Evolutionary conservation across 129 eudicot species (phyloP).

Genomic region (Solidago caesia): DNA sequence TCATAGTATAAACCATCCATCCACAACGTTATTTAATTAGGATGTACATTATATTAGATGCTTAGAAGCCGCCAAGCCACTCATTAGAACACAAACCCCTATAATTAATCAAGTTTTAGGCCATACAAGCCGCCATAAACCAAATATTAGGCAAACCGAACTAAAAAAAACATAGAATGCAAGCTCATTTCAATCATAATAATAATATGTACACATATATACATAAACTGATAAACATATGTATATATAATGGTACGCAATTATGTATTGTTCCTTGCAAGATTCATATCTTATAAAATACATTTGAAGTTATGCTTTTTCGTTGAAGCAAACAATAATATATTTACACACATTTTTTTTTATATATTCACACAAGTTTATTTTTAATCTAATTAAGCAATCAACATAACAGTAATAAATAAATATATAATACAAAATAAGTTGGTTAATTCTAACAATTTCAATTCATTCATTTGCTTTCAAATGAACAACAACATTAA

Average conservation of each 20-base stretch:
- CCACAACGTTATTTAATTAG: no score
- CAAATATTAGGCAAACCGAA: conserved; percentile 27
- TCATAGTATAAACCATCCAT: no score
- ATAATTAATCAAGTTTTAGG: background rate
- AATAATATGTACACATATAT: background rate
- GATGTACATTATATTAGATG: background rate
- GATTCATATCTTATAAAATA: background rate
- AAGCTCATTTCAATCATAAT: background rate
- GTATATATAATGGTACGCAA: background rate
- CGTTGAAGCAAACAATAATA: background rate
- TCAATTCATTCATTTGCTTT: conserved; percentile 16
- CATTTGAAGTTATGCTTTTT: background rate
- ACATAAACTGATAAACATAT: background rate
- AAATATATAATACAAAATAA: background rate
- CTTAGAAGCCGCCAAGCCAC: background rate
- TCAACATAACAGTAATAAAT: background rate
- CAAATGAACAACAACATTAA: conserved; percentile 25
- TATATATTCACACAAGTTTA: background rate
- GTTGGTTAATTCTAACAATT: conserved; percentile 8
- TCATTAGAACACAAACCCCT: background rate
- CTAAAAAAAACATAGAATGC: background rate
- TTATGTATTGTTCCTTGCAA: background rate
- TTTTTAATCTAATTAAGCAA: background rate
- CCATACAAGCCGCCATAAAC: conserved; percentile 18
- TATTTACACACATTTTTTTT: background rate